These are phyloP conservation scores for Wickerhamiella cacticola DNA, from an alignment of 805 yeast species.

Conservation along the genomic window DNA sequence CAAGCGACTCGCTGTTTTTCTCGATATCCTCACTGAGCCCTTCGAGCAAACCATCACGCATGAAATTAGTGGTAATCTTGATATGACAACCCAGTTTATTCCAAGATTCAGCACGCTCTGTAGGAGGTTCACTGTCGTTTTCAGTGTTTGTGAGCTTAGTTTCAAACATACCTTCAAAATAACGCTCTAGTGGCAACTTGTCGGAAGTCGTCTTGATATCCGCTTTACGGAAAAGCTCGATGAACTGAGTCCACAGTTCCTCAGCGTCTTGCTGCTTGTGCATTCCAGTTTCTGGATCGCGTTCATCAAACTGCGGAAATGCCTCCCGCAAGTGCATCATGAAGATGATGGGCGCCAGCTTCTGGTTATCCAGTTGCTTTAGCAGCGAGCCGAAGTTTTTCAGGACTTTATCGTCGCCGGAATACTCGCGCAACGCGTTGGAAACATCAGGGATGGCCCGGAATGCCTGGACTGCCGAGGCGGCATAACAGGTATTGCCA, in stretches of 20 bases:
- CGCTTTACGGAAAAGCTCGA: conserved; percentile 27
- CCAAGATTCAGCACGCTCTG: conserved; percentile 38
- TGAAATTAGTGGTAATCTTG: conserved; percentile 68
- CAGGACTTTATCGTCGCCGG: conserved; percentile 29
- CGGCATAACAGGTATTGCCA: conserved; percentile 71
- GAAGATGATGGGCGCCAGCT: conserved; percentile 59
- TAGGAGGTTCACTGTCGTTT: conserved; percentile 36
- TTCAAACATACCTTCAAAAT: conserved; percentile 55
- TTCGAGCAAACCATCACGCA: conserved; percentile 69
- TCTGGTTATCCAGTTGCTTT: conserved; percentile 24
- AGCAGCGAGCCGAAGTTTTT: conserved; percentile 26
- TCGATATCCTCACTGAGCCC: conserved; percentile 68
- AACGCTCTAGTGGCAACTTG: conserved; percentile 34
- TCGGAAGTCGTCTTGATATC: conserved; percentile 15
- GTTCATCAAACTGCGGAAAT: conserved; percentile 85
- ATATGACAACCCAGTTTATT: conserved; percentile 83
- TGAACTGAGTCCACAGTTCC: conserved; percentile 76
- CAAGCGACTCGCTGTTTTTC: conserved; percentile 60
- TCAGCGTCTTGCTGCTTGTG: conserved; percentile 97
- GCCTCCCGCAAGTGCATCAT: conserved; percentile 41
- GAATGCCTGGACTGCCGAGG: conserved; percentile 53
- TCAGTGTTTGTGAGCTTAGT: conserved; percentile 50
- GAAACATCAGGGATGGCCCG: conserved; percentile 39
- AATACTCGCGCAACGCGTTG: conserved; percentile 34
- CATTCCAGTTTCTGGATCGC: conserved; percentile 42